phyloP scores from a whole-genome alignment of 306 rosid genomes.

The Cyamopsis tetragonoloba region DNA sequence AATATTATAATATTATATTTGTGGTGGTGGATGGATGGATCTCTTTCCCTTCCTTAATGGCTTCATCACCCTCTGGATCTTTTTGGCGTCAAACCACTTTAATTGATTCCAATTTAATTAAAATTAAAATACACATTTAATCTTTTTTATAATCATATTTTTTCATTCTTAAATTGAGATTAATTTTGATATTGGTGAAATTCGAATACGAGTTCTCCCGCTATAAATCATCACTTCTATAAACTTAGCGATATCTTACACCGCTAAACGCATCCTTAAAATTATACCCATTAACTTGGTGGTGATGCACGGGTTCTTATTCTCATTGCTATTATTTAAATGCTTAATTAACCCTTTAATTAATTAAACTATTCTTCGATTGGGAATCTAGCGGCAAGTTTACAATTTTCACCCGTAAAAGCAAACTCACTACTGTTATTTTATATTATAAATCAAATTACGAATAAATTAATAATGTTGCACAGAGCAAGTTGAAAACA shows the following conservation, averaged over 20 bases:
- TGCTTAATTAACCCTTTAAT: neutral
- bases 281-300: no score
- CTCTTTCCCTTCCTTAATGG: constrained; percentile 28
- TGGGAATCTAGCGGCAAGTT: constrained; percentile 5
- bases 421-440: neutral
- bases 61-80: constrained; percentile 16
- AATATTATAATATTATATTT: constrained; percentile 19
- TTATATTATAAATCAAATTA: neutral
- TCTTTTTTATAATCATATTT: no score
- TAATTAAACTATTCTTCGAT: no score
- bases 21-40: constrained; percentile 17
- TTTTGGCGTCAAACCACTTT: neutral
- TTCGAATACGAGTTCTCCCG: no score
- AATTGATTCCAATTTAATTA: no score
- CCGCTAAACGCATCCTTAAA: no score
- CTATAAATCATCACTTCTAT: no score
- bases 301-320: constrained; percentile 29
- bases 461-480: neutral
- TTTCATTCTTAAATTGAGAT: no score
- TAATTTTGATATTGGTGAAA: no score
- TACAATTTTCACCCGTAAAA: neutral
- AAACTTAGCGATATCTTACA: no score
- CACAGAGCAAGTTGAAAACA: neutral
- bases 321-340: constrained; percentile 8
- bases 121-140: no score